Percentiles rank a stretch among this genome's conserved stretches.
Evolutionary conservation across 169 alveolate species (phyloP).

Genomic region (Plasmodium falciparum): DNA sequence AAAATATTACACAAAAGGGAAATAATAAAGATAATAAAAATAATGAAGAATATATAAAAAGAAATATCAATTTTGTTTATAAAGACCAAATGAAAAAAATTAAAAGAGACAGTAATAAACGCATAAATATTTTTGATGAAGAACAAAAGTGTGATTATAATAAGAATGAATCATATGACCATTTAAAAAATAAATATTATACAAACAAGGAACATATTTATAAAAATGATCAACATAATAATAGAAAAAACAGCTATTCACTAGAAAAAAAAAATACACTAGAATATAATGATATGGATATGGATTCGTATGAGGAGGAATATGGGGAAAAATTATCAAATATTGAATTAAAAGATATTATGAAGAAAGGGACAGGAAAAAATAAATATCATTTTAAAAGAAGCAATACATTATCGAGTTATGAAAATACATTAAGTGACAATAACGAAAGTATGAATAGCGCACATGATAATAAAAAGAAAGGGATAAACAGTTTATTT

Average conservation of each 20-base stretch:
- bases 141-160: not conserved
- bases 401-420: slow-evolving; percentile 36
- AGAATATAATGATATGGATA: too few relatives aligned
- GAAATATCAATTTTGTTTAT: not conserved
- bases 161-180: not conserved
- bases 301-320: too few relatives aligned
- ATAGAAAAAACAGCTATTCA: not conserved
- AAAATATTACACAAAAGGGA: not conserved
- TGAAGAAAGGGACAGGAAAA: slow-evolving; percentile 18
- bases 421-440: not conserved
- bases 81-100: not conserved
- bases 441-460: not conserved
- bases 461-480: not conserved
- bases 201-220: slow-evolving; percentile 12
- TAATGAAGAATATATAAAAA: not conserved
- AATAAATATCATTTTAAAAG: slow-evolving; percentile 11
- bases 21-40: not conserved
- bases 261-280: slow-evolving; percentile 8
- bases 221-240: slow-evolving; percentile 6
- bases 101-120: not conserved
- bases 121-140: not conserved
- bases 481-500: slow-evolving; percentile 21
- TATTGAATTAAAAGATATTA: slow-evolving; percentile 46
- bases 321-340: not conserved
- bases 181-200: slow-evolving; percentile 12